phyloP scores from a whole-genome alignment of 495 filamentous ascomycete species.

The Penicillium arizonense region DNA sequence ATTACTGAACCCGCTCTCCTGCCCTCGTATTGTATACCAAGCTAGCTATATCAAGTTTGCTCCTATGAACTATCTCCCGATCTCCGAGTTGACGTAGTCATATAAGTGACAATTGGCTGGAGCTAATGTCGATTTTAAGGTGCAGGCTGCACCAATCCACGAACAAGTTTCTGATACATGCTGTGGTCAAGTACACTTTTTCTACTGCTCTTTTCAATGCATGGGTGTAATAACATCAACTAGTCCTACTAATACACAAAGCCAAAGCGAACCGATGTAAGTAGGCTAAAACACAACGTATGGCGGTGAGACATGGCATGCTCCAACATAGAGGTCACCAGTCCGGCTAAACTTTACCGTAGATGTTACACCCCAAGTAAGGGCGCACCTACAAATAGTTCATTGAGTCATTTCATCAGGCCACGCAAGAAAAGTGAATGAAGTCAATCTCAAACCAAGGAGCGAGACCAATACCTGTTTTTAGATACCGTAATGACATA shows the following conservation, averaged over 20 bases:
- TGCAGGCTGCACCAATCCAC: background rate
- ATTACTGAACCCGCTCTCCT: slow-evolving; percentile 4
- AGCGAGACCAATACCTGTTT: background rate
- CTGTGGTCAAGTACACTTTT: background rate
- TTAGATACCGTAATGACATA: slow-evolving; percentile 8
- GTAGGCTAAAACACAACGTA: too few relatives aligned
- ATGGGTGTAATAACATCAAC: too few relatives aligned
- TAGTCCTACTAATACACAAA: too few relatives aligned
- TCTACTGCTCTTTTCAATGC: too few relatives aligned
- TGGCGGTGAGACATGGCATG: too few relatives aligned
- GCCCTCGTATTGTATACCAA: background rate
- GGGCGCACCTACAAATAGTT: background rate
- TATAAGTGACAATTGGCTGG: background rate
- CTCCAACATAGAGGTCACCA: too few relatives aligned
- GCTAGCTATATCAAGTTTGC: too few relatives aligned
- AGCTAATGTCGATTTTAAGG: slow-evolving; percentile 4
- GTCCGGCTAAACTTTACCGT: too few relatives aligned
- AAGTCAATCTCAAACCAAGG: background rate
- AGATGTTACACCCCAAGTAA: too few relatives aligned
- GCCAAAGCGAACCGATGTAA: too few relatives aligned
- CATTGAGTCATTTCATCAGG: slow-evolving; percentile 1
- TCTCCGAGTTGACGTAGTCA: too few relatives aligned
- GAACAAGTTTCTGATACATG: slow-evolving; percentile 1
- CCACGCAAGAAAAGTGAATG: background rate
- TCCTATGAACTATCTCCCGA: too few relatives aligned